phyloP scores from a whole-genome alignment of 2,329 filamentous ascomycete genomes.

The Aspergillus felis region DNA sequence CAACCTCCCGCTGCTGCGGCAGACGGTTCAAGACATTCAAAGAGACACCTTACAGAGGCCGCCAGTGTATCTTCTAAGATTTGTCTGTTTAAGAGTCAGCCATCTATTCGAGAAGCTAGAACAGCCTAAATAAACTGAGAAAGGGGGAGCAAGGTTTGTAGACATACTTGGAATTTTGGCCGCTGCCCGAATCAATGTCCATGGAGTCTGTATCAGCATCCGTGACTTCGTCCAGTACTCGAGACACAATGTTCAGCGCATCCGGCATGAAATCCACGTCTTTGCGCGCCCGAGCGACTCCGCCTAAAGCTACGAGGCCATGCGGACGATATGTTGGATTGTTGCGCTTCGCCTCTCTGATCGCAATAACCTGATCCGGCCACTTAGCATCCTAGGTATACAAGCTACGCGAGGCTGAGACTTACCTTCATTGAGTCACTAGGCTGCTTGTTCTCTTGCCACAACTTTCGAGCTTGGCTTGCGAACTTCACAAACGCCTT shows the following conservation, averaged over 20 bases:
- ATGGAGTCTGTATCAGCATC: constrained; percentile 58
- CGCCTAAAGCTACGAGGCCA: constrained; percentile 68
- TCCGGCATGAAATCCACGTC: constrained; percentile 69
- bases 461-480: constrained; percentile 57
- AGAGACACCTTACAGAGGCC: constrained; percentile 36
- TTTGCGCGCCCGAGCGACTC: constrained; percentile 63
- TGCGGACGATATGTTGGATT: constrained; percentile 79
- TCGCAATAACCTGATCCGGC: constrained; percentile 54
- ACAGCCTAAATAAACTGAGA: not conserved
- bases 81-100: constrained; percentile 7
- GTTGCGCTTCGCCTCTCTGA: constrained; percentile 87
- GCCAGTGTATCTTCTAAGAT: constrained; percentile 35
- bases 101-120: not conserved
- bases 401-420: constrained; percentile 2
- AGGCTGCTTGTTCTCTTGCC: constrained; percentile 55
- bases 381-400: constrained; percentile 16
- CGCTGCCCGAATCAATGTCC: constrained; percentile 59
- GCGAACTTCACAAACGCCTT: constrained; percentile 76
- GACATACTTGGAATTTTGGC: constrained; percentile 35
- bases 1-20: constrained; percentile 22
- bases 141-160: not conserved
- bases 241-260: constrained; percentile 60
- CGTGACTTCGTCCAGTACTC: constrained; percentile 57
- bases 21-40: constrained; percentile 35
- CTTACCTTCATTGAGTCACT: constrained; percentile 65